These are phyloP conservation scores for Lachnellula occidentalis DNA, from an alignment of 2,329 filamentous ascomycete species.

Conservation along the genomic window DNA sequence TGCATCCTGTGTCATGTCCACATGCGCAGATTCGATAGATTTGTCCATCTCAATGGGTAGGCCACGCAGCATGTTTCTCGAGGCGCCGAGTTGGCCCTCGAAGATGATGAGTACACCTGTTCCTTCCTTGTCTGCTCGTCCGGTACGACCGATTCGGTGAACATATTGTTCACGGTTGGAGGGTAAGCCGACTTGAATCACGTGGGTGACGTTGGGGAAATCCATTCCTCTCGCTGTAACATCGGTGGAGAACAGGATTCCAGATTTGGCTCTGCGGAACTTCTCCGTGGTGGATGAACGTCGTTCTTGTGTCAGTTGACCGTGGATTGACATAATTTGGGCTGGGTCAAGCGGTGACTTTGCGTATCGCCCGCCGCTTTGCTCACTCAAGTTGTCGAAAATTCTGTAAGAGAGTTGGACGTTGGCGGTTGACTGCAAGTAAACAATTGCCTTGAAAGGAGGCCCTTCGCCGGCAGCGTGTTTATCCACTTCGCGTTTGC, in stretches of 20 bases:
- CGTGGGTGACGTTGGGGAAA: slow-evolving; percentile 73
- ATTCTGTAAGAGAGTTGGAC: slow-evolving; percentile 63
- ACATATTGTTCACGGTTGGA: slow-evolving; percentile 65
- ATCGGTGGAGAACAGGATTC: slow-evolving; percentile 70
- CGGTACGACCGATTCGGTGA: slow-evolving; percentile 71
- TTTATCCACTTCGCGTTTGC: slow-evolving; percentile 34
- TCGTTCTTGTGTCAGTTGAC: slow-evolving; percentile 63
- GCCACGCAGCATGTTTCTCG: slow-evolving; percentile 20
- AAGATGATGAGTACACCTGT: slow-evolving; percentile 44
- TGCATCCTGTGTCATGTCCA: slow-evolving; percentile 32
- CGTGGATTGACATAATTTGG: slow-evolving; percentile 58
- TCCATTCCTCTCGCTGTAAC: slow-evolving; percentile 81
- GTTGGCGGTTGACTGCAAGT: slow-evolving; percentile 73
- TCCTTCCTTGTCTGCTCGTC: slow-evolving; percentile 66
- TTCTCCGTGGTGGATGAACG: slow-evolving; percentile 65
- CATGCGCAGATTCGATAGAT: slow-evolving; percentile 19
- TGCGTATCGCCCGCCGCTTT: slow-evolving; percentile 14
- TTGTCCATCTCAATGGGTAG: slow-evolving; percentile 28
- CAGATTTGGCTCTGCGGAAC: slow-evolving; percentile 62
- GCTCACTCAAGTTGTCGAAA: slow-evolving; percentile 27
- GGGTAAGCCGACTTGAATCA: slow-evolving; percentile 66
- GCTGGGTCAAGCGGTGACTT: slow-evolving; percentile 26
- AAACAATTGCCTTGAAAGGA: slow-evolving; percentile 87
- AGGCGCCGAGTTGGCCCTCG: slow-evolving; percentile 15
- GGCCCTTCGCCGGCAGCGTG: slow-evolving; percentile 9